Percentiles rank a stretch among this genome's conserved stretches.
phyloP scores from a whole-genome alignment of 2,329 filamentous ascomycete species.

The Huntiella abstrusa region DNA sequence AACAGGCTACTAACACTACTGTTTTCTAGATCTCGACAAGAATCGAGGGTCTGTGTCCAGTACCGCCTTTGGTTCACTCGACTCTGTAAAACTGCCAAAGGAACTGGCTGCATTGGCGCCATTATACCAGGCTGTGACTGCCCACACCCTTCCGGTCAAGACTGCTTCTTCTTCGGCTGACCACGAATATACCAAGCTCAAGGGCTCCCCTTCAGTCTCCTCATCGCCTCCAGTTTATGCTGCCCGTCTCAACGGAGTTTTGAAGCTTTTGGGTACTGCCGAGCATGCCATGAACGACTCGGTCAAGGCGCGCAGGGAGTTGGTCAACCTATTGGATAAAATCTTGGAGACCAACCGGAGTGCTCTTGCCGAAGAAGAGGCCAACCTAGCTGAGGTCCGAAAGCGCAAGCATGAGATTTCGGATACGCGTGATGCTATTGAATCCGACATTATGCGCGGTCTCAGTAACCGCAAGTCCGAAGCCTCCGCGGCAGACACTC shows the following conservation, averaged over 20 bases:
- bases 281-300: constrained; percentile 79
- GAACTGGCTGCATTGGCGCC: constrained; percentile 63
- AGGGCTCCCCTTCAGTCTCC: constrained; percentile 45
- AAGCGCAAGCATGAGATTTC: constrained; percentile 57
- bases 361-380: constrained; percentile 51
- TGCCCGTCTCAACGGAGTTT: constrained; percentile 69
- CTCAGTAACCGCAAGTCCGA: constrained; percentile 37
- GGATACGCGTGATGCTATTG: constrained; percentile 68
- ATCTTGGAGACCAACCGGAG: constrained; percentile 55
- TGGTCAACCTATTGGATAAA: constrained; percentile 68
- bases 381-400: constrained; percentile 41
- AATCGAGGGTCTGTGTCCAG: constrained; percentile 32
- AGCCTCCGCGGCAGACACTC: constrained; percentile 16
- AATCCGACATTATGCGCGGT: constrained; percentile 76
- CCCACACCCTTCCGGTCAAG: constrained; percentile 49
- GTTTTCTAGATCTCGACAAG: constrained; percentile 39
- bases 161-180: constrained; percentile 51
- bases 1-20: constrained; percentile 11
- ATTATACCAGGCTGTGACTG: constrained; percentile 54
- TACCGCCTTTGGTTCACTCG: constrained; percentile 32
- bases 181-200: constrained; percentile 68
- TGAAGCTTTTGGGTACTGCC: constrained; percentile 73
- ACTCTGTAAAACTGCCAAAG: constrained; percentile 42
- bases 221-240: constrained; percentile 83
- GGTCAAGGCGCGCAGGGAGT: constrained; percentile 62